These are phyloP conservation scores for Pseudozyma thailandica DNA, from an alignment of 1,284 basidiomycete species.

Conservation along the genomic window DNA sequence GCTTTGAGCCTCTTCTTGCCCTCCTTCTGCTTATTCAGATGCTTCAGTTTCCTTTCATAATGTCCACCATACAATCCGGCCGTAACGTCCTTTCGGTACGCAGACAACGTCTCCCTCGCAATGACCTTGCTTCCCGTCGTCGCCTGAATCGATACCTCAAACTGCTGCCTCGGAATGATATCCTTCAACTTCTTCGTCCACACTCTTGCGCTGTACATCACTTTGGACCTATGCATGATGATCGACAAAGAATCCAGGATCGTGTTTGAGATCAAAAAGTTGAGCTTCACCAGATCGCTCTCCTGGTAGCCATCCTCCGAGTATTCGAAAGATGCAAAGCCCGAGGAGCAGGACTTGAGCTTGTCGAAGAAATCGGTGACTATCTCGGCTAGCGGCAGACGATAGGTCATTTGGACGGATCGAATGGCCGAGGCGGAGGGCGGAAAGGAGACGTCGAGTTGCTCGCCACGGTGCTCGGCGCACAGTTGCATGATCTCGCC, in stretches of 20 bases:
- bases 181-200: conserved; percentile 64
- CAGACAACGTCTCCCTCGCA: conserved; percentile 78
- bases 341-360: conserved; percentile 65
- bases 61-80: conserved; percentile 89
- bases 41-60: conserved; percentile 64
- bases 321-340: conserved; percentile 66
- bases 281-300: conserved; percentile 63
- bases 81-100: conserved; percentile 80
- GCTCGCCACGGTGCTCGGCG: conserved; percentile 64
- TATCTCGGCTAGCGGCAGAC: conserved; percentile 63
- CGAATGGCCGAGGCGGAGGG: conserved; percentile 40
- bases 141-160: conserved; percentile 77
- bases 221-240: conserved; percentile 63
- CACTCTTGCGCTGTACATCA: conserved; percentile 42
- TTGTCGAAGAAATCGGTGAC: conserved; percentile 67
- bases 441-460: conserved; percentile 55
- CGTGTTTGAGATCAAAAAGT: conserved; percentile 59
- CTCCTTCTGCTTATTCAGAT: conserved; percentile 65
- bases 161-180: conserved; percentile 83
- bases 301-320: conserved; percentile 54
- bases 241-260: conserved; percentile 62
- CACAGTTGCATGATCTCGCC: conserved; percentile 68
- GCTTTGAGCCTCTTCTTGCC: conserved; percentile 64
- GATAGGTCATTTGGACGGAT: conserved; percentile 61
- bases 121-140: conserved; percentile 84